Percentiles rank a stretch among this genome's conserved stretches.
These are phyloP conservation scores for Leavenworthia alabamica DNA, from an alignment of 345 rosid genomes.

Conservation along the genomic window DNA sequence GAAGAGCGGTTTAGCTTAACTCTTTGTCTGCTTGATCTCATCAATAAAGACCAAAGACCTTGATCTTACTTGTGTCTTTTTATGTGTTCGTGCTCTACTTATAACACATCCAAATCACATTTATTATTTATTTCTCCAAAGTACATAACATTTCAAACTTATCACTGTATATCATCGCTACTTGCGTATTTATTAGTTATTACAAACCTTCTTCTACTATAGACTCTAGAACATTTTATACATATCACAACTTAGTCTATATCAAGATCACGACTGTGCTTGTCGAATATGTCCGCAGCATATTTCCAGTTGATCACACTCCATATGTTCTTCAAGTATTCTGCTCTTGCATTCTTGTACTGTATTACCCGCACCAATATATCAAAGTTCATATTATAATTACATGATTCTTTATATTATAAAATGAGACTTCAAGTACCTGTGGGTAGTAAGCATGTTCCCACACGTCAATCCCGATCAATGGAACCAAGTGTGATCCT, in stretches of 20 bases:
- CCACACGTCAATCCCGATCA: slow-evolving; percentile 94
- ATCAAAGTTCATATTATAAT: not conserved
- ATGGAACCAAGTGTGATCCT: slow-evolving; percentile 62
- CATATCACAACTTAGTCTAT: not conserved
- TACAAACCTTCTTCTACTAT: not conserved
- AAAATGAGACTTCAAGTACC: slow-evolving; percentile 30
- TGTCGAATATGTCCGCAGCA: slow-evolving; percentile 50
- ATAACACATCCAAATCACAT: not conserved
- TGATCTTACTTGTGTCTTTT: no score
- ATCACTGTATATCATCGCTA: not conserved
- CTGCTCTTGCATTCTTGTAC: slow-evolving; percentile 85
- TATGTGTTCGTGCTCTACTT: no score
- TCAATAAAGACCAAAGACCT: no score
- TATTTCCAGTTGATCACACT: slow-evolving; percentile 85
- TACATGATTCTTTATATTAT: not conserved
- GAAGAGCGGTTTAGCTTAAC: no score
- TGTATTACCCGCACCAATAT: slow-evolving; percentile 26
- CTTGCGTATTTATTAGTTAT: not conserved
- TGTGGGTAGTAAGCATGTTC: slow-evolving; percentile 97
- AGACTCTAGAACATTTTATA: not conserved
- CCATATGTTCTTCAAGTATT: slow-evolving; percentile 92
- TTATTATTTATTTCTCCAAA: not conserved
- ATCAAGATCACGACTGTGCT: slow-evolving; percentile 20
- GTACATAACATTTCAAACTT: not conserved
- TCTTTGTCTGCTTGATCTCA: no score